phyloP scores from a whole-genome alignment of 169 alveolate genomes.

The Eimeria falciformis region DNA sequence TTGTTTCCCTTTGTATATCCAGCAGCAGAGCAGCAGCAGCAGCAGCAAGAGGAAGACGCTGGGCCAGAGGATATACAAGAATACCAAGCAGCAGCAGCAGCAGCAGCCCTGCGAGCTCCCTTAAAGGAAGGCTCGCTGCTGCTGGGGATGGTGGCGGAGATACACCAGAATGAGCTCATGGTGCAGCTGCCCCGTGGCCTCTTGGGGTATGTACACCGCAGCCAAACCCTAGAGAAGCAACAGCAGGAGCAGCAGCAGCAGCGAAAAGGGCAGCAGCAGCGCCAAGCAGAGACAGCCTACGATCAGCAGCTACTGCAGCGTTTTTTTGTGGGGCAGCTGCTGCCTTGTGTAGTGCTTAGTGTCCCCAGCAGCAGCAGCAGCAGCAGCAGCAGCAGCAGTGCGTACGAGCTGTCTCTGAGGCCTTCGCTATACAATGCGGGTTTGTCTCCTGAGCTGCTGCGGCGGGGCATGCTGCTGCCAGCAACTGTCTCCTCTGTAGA shows the following conservation, averaged over 20 bases:
- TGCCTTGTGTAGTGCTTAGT: constrained; percentile 15
- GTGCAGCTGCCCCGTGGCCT: constrained; percentile 53
- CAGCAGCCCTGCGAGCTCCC: constrained; percentile 18
- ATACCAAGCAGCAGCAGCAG: constrained; percentile 42
- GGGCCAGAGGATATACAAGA: not conserved
- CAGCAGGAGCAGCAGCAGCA: constrained; percentile 64
- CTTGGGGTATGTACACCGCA: constrained; percentile 38
- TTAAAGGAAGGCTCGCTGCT: constrained; percentile 42
- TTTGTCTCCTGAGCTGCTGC: constrained; percentile 3
- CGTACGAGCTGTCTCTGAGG: constrained; percentile 27
- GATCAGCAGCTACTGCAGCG: constrained; percentile 52
- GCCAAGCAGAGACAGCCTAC: constrained; percentile 6
- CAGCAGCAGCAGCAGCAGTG: constrained; percentile 55
- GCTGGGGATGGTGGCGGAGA: constrained; percentile 32
- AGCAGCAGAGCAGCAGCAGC: constrained; percentile 54
- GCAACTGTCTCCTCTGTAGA: not conserved
- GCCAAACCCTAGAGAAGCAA: constrained; percentile 33
- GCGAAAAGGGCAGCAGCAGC: constrained; percentile 48
- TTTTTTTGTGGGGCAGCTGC: too few relatives aligned
- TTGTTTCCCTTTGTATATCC: constrained; percentile 13
- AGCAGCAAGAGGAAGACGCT: not conserved
- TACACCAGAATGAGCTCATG: constrained; percentile 14
- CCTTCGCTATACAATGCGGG: constrained; percentile 52
- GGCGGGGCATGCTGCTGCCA: constrained; percentile 24
- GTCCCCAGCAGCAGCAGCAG: constrained; percentile 56